Base-by-base conservation (phyloP, 805 yeast genomes). In the Saccharomycopsis schoenii region DNA sequence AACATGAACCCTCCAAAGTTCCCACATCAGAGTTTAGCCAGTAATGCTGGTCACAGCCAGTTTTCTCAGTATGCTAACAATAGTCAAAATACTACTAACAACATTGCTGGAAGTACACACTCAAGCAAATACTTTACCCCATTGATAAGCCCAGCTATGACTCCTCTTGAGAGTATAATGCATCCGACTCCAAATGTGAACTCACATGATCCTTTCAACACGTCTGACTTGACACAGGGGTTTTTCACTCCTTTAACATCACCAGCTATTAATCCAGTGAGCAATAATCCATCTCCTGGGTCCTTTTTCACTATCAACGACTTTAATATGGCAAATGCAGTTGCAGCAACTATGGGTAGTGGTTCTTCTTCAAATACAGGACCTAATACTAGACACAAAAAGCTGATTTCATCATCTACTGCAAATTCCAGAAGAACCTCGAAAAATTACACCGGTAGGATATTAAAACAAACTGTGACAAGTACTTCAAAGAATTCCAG, bases 161-260 rank as follows among this genome's bases (percentile, higher is more conserved):
- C 90, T 2, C 90, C 90, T 0, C 67, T 79, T 67, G 89, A 74
- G 37, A 61, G 68, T 9, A 58, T 47, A 24, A 47, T 47, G 34
- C 52, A 47, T 21, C 52, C 52, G 25, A 47, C 52, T 21, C 52
- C 52, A 9, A 47, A 47, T 24, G 34, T 24, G 10, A 24, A 24
- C 14, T 47, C 52, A 12, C 52, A 47, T 47, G 52, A 47, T 24
- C 52, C 52, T 12, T 47, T 47, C 25, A 47, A 34, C 12, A 34
- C 47, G 24, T 21, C 52, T 24, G 58, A 57, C 21, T 43, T 58
- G 8, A 83, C 86, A 1, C 85, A 82, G 62, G 82, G 81, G 56
- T 81, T 82, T 6, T 88, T 85, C 72, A 88, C 94, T 1, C 94
- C 96, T 0, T 75, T 88, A 62, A 82, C 86, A 1, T 86, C 93